phyloP scores from a whole-genome alignment of 176 grass and related monocot genomes.

The Thinopyrum elongatum region DNA sequence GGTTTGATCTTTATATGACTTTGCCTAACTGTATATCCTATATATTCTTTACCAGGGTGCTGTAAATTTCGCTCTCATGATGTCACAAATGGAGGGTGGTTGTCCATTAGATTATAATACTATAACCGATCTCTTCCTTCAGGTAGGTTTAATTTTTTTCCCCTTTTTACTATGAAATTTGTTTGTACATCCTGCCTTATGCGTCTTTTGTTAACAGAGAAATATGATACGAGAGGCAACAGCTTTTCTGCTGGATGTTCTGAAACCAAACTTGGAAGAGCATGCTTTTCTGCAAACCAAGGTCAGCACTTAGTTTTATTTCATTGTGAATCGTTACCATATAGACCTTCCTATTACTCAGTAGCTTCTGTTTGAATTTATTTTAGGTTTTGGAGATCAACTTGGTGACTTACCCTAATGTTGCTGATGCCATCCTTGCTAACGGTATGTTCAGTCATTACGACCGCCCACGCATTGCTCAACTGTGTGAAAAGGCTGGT shows the following conservation, averaged over 20 bases:
- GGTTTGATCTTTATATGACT: slow-evolving; percentile 4
- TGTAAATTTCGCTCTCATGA: slow-evolving; percentile 97
- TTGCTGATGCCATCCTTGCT: slow-evolving; percentile 97
- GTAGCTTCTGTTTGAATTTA: slow-evolving; percentile 25
- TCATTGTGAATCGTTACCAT: background rate
- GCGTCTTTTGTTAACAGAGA: slow-evolving; percentile 48
- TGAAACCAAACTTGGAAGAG: slow-evolving; percentile 94
- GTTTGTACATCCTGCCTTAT: slow-evolving; percentile 17
- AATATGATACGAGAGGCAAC: slow-evolving; percentile 97
- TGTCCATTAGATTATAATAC: slow-evolving; percentile 98
- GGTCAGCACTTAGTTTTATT: slow-evolving; percentile 43
- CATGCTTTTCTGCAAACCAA: slow-evolving; percentile 98
- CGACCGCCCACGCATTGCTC: slow-evolving; percentile 96
- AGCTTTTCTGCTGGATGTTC: slow-evolving; percentile 91
- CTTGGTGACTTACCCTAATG: slow-evolving; percentile 96
- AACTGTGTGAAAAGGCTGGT: slow-evolving; percentile 94
- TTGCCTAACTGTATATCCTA: slow-evolving; percentile 9
- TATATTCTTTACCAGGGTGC: slow-evolving; percentile 55
- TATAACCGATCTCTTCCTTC: slow-evolving; percentile 97
- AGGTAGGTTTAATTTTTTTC: slow-evolving; percentile 50
- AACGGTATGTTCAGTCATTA: slow-evolving; percentile 99
- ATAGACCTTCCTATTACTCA: background rate
- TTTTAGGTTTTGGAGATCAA: slow-evolving; percentile 98
- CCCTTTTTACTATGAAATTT: background rate
- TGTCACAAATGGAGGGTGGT: slow-evolving; percentile 99